Percentiles rank a stretch among this genome's conserved stretches.
phyloP scores from a whole-genome alignment of 371 early-diverging fungal genomes.

The Lichtheimia corymbifera region DNA sequence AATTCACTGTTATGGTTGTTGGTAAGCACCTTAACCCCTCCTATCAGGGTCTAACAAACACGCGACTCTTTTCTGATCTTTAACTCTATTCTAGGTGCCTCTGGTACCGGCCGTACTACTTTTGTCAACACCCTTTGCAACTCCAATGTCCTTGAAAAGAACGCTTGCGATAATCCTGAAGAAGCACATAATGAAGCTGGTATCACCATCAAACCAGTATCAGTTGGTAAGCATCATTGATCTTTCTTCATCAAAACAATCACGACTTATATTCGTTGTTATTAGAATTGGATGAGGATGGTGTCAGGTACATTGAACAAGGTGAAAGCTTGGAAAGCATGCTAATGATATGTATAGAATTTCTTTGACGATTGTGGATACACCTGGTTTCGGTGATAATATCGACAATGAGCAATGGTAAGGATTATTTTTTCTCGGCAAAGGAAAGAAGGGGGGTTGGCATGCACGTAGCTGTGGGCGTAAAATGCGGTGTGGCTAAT shows the following conservation, averaged over 20 bases:
- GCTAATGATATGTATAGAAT: slow-evolving; percentile 25
- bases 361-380: slow-evolving; percentile 88
- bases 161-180: slow-evolving; percentile 78
- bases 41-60: background rate
- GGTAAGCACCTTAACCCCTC: slow-evolving; percentile 57
- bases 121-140: slow-evolving; percentile 98
- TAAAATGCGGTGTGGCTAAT: background rate
- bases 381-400: slow-evolving; percentile 96
- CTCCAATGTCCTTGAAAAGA: slow-evolving; percentile 66
- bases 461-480: background rate
- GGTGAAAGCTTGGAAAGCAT: background rate
- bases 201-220: slow-evolving; percentile 82
- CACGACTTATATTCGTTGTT: background rate
- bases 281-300: slow-evolving; percentile 94
- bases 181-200: slow-evolving; percentile 92
- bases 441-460: too few species aligned
- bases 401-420: slow-evolving; percentile 81
- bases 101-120: slow-evolving; percentile 97
- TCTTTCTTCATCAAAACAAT: background rate
- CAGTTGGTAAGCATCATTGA: slow-evolving; percentile 44
- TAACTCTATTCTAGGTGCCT: slow-evolving; percentile 58
- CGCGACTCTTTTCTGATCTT: background rate
- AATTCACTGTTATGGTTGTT: slow-evolving; percentile 96
- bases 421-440: slow-evolving; percentile 1
- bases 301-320: slow-evolving; percentile 71